Evolutionary conservation across 78 protist species (phyloP).

Genomic region (Guillardia theta): DNA sequence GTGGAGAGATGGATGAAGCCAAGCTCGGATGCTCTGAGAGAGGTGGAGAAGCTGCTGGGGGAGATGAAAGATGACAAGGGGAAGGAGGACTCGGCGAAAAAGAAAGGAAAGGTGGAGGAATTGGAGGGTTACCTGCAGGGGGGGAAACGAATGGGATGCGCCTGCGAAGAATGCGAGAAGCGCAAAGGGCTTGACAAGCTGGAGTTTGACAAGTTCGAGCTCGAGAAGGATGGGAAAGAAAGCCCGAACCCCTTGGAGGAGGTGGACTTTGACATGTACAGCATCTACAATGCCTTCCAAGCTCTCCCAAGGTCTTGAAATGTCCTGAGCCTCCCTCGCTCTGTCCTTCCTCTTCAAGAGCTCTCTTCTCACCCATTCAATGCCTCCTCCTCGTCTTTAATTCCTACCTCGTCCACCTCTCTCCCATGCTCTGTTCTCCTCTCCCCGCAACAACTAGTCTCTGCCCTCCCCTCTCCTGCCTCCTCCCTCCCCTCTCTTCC

Average conservation of each 20-base stretch:
- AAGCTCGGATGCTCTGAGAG: too few species aligned
- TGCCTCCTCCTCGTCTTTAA: too few species aligned
- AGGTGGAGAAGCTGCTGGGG: neutral
- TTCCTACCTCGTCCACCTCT: too few species aligned
- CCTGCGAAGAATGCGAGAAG: neutral
- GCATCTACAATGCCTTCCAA: neutral
- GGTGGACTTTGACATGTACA: neutral
- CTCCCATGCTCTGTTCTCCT: too few species aligned
- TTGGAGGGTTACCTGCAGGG: neutral
- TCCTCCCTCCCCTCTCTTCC: too few species aligned
- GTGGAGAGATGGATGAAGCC: neutral
- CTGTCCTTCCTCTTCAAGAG: too few species aligned
- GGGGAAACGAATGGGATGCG: neutral
- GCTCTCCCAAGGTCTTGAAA: too few species aligned
- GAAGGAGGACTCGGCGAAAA: neutral
- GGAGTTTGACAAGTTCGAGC: neutral
- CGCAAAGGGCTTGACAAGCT: neutral
- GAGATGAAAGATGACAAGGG: neutral
- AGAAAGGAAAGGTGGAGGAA: neutral
- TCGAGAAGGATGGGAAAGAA: neutral
- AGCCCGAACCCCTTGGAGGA: neutral
- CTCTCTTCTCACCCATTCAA: too few species aligned
- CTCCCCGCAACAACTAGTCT: too few species aligned
- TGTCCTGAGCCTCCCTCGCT: too few species aligned
- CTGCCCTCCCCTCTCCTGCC: too few species aligned